Evolutionary conservation across 805 yeast species (phyloP), one percentile per base, ranked within the genome.

Genomic region (Kazachstania martiniae): DNA sequence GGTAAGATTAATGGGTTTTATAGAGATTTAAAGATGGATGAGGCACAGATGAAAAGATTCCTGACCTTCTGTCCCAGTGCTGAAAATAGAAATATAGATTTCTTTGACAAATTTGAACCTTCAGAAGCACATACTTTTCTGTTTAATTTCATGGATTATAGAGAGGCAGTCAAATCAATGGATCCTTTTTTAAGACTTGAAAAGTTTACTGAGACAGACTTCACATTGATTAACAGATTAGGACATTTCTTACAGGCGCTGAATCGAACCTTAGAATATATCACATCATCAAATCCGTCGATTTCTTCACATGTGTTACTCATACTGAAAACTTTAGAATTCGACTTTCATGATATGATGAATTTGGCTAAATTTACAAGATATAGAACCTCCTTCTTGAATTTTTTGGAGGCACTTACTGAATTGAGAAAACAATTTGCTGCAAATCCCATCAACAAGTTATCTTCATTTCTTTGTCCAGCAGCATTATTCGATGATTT

Each of bases 1-100:
- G 38, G 36, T 4, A 41, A 38, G 25, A 43, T 43, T 3, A 38
- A 36, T 14, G 25, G 36, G n/a, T 42, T 37, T 19, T 32, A 35
- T n/a, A 28, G 33, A 14, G 46, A 42, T 24, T 18, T 43, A 12
- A 21, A 14, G 3, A 10, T 21, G 8, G 31, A 35, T 27, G 8
- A 29, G 3, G 13, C 12, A 14, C 32, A 29, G 27, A 10, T 15
- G 5, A 26, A 28, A 12, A 29, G 17, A 18, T 40, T 40, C 22
- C 8, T 19, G 22, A 19, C 9, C 22, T 19, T 10, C 9, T 19
- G 22, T 19, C 22, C 22, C 8, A 8, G 8, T 10, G 10, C 8
- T 19, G 10, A 31, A 21, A n/a, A 25, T 35, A 27, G 12, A 27
- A 27, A 12, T 18, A 23, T 7, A 13, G 18, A n/a, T n/a, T n/a